Evolutionary conservation across 257 asterid genomes (phyloP).

Genomic region (Penstemon eatonii): DNA sequence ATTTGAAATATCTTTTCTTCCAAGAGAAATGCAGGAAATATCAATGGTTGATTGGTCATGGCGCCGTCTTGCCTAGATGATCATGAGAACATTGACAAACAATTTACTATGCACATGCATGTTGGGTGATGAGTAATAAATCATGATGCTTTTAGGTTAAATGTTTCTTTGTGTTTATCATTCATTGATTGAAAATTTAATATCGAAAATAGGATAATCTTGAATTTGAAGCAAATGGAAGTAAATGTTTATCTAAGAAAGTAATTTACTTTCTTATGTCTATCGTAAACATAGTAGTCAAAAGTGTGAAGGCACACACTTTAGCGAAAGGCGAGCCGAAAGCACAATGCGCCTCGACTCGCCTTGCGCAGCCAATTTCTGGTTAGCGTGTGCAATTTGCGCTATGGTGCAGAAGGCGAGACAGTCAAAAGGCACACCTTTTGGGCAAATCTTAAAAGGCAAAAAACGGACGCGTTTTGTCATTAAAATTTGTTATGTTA

Average conservation of each 20-base stretch:
- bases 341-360: too few relatives aligned
- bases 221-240: not conserved
- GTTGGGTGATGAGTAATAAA: not conserved
- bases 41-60: not conserved
- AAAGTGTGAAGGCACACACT: too few relatives aligned
- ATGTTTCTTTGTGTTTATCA: not conserved
- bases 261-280: not conserved
- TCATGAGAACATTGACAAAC: too few relatives aligned
- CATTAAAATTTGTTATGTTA: too few relatives aligned
- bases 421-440: too few relatives aligned
- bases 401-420: too few relatives aligned
- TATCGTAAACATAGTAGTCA: too few relatives aligned
- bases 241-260: not conserved
- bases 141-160: not conserved
- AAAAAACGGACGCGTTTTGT: too few relatives aligned
- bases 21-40: slow-evolving; percentile 15
- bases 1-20: not conserved
- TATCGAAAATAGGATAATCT: not conserved
- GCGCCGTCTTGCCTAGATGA: not conserved
- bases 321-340: too few relatives aligned
- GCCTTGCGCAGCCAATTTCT: too few relatives aligned
- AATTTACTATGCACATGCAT: not conserved
- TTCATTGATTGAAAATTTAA: not conserved
- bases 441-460: too few relatives aligned
- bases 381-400: too few relatives aligned